A percentile compares a stretch with the other conserved stretches of the same genome.
phyloP scores from a whole-genome alignment of 345 rosid species.

The Lepidium aucheri region DNA sequence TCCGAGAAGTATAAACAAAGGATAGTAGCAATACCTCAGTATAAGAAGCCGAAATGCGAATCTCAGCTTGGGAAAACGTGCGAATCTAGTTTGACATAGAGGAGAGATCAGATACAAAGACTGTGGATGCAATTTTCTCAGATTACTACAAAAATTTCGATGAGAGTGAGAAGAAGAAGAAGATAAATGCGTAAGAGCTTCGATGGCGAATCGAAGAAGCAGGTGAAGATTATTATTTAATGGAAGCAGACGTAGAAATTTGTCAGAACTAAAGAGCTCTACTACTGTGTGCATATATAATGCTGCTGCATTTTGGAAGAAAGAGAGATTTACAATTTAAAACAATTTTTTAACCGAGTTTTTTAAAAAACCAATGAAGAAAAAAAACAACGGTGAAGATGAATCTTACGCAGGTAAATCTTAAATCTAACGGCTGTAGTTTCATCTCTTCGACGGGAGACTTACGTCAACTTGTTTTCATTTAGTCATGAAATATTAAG shows the following conservation, averaged over 20 bases:
- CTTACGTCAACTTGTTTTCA: not conserved
- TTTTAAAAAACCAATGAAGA: not conserved
- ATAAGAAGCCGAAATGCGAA: slow-evolving; percentile 13
- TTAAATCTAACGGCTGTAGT: slow-evolving; percentile 3
- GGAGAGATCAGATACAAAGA: slow-evolving; percentile 9
- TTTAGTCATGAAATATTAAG: not conserved
- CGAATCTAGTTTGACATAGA: slow-evolving; percentile 11
- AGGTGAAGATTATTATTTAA: not conserved
- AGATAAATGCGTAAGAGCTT: slow-evolving; percentile 11
- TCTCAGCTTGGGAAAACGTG: slow-evolving; percentile 13
- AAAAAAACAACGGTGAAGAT: slow-evolving; percentile 10
- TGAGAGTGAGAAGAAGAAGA: not conserved
- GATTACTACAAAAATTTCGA: not conserved
- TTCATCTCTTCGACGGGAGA: not conserved
- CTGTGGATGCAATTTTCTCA: not conserved
- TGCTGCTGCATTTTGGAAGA: not conserved
- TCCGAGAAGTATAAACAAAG: slow-evolving; percentile 12
- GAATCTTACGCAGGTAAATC: not conserved
- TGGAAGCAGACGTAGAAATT: slow-evolving; percentile 2
- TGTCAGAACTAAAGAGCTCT: slow-evolving; percentile 3
- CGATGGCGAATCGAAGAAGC: slow-evolving; percentile 18
- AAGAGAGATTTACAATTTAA: not conserved
- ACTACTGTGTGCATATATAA: slow-evolving; percentile 23
- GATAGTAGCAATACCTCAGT: not conserved
- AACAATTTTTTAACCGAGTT: not conserved